Base-by-base conservation (phyloP, 192 early-diverging fungal species). In the Mortierella antarctica region DNA sequence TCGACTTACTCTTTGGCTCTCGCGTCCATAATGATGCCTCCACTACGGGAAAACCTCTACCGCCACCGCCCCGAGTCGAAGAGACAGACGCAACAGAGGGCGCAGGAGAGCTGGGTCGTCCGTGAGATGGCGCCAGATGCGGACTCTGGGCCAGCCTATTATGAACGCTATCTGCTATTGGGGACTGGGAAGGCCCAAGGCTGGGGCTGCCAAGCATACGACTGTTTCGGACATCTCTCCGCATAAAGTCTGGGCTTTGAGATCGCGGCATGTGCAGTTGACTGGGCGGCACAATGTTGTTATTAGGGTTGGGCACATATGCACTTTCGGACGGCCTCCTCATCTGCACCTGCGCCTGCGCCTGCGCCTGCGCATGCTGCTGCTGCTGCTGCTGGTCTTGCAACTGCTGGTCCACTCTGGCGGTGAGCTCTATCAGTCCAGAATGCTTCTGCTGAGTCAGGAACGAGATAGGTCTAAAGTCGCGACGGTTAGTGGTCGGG, bases 401-500 rank as follows among this genome's bases (percentile, higher is more conserved):
- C 41, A 53, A 59, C 40, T 68, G 42, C 51, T 45, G 53, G 44
- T 68, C 46, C 10, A 53, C 57, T 46, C 67, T 42, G 0, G 18
- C 39, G 4, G 62, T 17, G 17, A 53, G 17, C 39, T 70, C 75
- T 6, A 61, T 15, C 5, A 47, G 20, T 6, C 41, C 64, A 4
- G 63, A 52, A 9, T 66, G 55, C 18, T 66, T 57, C 12, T 64
- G 66, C 44, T 71, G 62, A 0, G 76, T 79, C 57, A 79, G 62
- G 42, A 71, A 79, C 10, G 76, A 79, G 7, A 79, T 62, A 6
- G 76, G 76, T 47, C 76, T 49, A 52, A 71, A 79, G 23, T 79
- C 64, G 9, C 76, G 55, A n/a, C 63, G 62, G 52, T 60, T 71
- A 31, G 50, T 42, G 12, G 66, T 39, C 54, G 64, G 58, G 6